Conservation (phyloP, 2,329 filamentous ascomycete species). For the Fusarium falciforme region DNA sequence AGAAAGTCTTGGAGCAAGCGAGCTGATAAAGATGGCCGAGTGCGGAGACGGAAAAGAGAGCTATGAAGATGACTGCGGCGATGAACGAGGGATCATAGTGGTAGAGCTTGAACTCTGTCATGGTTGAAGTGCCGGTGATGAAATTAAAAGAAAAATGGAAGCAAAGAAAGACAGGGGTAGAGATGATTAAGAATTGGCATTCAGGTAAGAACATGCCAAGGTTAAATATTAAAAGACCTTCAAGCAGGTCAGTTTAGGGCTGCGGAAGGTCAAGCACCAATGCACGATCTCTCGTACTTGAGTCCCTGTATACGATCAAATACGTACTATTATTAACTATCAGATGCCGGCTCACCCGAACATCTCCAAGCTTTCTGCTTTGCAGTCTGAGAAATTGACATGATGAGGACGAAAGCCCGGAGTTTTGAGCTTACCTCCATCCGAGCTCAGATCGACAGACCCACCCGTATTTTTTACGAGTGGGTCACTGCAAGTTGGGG, state of each 20-base stretch:
- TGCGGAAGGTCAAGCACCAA: background rate
- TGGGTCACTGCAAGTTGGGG: background rate
- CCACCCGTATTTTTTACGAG: background rate
- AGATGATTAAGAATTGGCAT: background rate
- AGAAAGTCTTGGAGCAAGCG: conserved; percentile 58
- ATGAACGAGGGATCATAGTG: conserved; percentile 59
- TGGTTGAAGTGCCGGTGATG: too few species aligned
- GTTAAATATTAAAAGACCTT: background rate
- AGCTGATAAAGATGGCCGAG: conserved; percentile 53
- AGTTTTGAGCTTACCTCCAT: background rate
- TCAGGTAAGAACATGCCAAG: background rate
- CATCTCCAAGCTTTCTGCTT: background rate
- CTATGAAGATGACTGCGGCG: conserved; percentile 53
- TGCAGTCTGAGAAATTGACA: background rate
- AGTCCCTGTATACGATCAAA: background rate
- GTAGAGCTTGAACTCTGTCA: conserved; percentile 48
- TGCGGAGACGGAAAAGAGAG: conserved; percentile 52
- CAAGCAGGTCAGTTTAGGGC: background rate
- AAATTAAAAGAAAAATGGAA: too few species aligned
- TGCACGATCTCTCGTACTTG: background rate
- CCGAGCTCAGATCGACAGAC: background rate
- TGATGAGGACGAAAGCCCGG: background rate
- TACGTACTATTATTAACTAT: background rate
- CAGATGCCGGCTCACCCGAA: background rate
- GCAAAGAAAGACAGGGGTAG: background rate